Conservation (phyloP, 2,329 filamentous ascomycete genomes). For the Tolypocladium tropicale region DNA sequence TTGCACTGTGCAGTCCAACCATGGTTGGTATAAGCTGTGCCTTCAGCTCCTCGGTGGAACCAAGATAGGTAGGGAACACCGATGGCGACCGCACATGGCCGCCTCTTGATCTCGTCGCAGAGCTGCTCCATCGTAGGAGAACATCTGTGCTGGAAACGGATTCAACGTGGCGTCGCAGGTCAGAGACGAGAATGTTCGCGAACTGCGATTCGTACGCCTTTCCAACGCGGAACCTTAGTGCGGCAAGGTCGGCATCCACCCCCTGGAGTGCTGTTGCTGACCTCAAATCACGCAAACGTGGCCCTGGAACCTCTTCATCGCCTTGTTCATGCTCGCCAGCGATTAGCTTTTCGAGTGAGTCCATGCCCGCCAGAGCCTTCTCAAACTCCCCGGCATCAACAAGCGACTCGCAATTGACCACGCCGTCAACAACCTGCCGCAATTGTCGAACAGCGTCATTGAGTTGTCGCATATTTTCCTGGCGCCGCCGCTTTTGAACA, state of each 20-base stretch:
- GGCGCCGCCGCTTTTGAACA: conserved; percentile 68
- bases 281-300: conserved; percentile 56
- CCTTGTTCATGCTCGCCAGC: conserved; percentile 51
- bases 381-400: conserved; percentile 81
- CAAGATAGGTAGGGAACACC: conserved; percentile 68
- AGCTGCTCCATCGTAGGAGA: conserved; percentile 72
- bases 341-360: conserved; percentile 69
- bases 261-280: conserved; percentile 71
- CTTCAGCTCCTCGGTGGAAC: conserved; percentile 60
- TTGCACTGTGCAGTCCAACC: conserved; percentile 69
- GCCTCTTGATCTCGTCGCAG: conserved; percentile 63
- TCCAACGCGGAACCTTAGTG: conserved; percentile 71
- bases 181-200: conserved; percentile 63
- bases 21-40: conserved; percentile 60
- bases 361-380: conserved; percentile 66
- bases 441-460: conserved; percentile 78
- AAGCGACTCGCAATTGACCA: conserved; percentile 66
- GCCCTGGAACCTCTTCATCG: conserved; percentile 16
- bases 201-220: conserved; percentile 79
- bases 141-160: conserved; percentile 63
- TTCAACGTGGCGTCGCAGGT: conserved; percentile 72
- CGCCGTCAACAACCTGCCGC: conserved; percentile 62
- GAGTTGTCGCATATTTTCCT: conserved; percentile 76
- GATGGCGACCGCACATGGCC: conserved; percentile 56
- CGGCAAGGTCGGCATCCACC: conserved; percentile 64